Conservation (phyloP, 176 grass and related monocot genomes). For the Olyra latifolia region DNA sequence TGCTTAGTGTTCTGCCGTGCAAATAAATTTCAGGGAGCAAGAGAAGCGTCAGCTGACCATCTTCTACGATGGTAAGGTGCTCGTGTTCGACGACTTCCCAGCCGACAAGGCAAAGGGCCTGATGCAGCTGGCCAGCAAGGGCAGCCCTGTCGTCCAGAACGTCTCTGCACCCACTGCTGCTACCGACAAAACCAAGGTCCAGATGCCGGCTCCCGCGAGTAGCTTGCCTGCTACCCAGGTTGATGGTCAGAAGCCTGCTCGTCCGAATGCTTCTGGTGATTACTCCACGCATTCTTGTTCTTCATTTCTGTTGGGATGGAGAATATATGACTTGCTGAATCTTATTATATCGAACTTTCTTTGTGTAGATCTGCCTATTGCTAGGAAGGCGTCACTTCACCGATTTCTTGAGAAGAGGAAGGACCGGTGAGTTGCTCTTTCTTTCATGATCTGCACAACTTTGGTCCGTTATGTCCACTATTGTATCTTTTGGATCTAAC, state of each 20-base stretch:
- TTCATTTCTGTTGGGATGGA: neutral
- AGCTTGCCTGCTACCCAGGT: constrained; percentile 21
- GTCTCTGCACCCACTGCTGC: constrained; percentile 12
- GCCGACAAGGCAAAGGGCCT: constrained; percentile 89
- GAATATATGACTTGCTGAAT: neutral
- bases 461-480: neutral
- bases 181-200: constrained; percentile 16
- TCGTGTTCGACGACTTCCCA: constrained; percentile 94
- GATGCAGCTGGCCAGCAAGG: constrained; percentile 78
- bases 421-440: constrained; percentile 60
- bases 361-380: constrained; percentile 80
- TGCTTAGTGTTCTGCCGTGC: constrained; percentile 24
- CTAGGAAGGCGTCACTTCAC: constrained; percentile 88
- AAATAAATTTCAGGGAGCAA: constrained; percentile 55
- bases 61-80: constrained; percentile 86
- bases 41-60: constrained; percentile 79
- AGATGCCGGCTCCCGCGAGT: constrained; percentile 29
- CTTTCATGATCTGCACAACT: neutral
- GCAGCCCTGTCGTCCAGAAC: constrained; percentile 38
- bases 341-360: neutral
- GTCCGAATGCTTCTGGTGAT: constrained; percentile 69
- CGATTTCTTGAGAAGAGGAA: constrained; percentile 99
- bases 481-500: constrained; percentile 11
- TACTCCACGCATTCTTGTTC: neutral
- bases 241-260: constrained; percentile 49